Base-by-base conservation (phyloP, 2,329 filamentous ascomycete genomes). In the Basipetospora chlamydospora region DNA sequence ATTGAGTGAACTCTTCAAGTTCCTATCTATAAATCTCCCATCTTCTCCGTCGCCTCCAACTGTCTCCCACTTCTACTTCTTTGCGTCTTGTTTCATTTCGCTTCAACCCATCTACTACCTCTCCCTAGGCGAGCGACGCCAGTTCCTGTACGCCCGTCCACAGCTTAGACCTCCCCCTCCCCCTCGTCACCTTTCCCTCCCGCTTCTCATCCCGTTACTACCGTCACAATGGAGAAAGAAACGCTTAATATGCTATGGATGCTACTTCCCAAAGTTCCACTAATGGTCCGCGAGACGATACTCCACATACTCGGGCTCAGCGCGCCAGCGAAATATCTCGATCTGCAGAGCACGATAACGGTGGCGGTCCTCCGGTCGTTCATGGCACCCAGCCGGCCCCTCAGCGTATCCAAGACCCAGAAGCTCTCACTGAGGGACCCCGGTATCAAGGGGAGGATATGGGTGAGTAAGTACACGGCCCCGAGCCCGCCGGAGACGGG, bases 401-500 rank as follows among this genome's bases (percentile, higher is more conserved):
- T 47, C 9, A 63, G 73, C 18, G 57, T 92, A 17, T 61, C 67
- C 1, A 67, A 73, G 41, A 58, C 70, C 6, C 88, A 95, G 55
- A 61, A 58, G 28, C 47, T 71, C n/a, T 70, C 72, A 1, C 58
- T 70, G 30, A 71, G 64, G 39, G 79, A 81, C 37, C 69, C 69
- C 0, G 75, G 73, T 0, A 63, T 92, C 49, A 86, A 83, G 51
- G 85, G 85, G 3, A 72, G 70, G 30, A 74, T 90, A 44, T 95
- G 87, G 87, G 66, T 93, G 17, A 78, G 77, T 47, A 80, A 73
- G 38, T 77, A 81, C 28, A 70, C 67, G 1, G 60, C 84, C 12
- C 70, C 73, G 0, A 58, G 60, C 3, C 80, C 77, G 0, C 61
- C 70, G 39, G 71, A 62, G 52, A 66, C 50, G 47, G 69, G 63